Percentiles rank a stretch among this genome's conserved stretches.
phyloP scores from a whole-genome alignment of 2,329 filamentous ascomycete species.

The Fusarium sp. region DNA sequence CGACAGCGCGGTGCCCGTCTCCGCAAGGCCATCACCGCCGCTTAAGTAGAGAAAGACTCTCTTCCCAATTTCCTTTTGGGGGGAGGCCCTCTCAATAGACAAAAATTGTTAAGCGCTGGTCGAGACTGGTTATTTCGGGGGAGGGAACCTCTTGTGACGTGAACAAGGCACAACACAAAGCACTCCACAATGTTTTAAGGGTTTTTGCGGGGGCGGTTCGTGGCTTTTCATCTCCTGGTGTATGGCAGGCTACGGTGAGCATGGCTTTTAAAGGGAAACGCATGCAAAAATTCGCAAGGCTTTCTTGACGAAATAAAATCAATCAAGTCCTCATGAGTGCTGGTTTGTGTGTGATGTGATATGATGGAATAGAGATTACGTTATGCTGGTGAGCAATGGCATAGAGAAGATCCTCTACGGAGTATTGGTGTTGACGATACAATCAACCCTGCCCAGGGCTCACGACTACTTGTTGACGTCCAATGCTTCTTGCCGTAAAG shows the following conservation, averaged over 20 bases:
- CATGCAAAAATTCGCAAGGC: constrained; percentile 52
- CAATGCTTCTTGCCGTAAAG: neutral
- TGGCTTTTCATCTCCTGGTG: constrained; percentile 55
- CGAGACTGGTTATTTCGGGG: constrained; percentile 40
- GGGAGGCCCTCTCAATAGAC: constrained; percentile 18
- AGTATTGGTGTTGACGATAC: neutral
- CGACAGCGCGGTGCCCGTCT: constrained; percentile 86
- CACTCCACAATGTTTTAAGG: constrained; percentile 43
- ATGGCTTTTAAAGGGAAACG: constrained; percentile 54
- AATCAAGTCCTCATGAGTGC: constrained; percentile 46
- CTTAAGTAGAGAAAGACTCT: constrained; percentile 57
- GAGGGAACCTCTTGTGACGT: constrained; percentile 32
- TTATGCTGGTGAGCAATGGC: neutral
- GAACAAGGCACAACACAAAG: constrained; percentile 36
- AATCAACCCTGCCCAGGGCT: neutral
- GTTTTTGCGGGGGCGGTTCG: constrained; percentile 49
- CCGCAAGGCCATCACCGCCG: constrained; percentile 73
- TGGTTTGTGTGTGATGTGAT: constrained; percentile 2
- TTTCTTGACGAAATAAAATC: constrained; percentile 54
- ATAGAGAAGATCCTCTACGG: neutral
- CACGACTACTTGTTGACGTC: neutral
- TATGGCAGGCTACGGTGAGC: constrained; percentile 54
- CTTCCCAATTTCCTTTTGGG: constrained; percentile 21
- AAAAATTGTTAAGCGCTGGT: constrained; percentile 41
- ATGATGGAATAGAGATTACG: neutral